These are phyloP conservation scores for Cryptomeria japonica DNA, from an alignment of 75 land plant species.

Conservation along the genomic window DNA sequence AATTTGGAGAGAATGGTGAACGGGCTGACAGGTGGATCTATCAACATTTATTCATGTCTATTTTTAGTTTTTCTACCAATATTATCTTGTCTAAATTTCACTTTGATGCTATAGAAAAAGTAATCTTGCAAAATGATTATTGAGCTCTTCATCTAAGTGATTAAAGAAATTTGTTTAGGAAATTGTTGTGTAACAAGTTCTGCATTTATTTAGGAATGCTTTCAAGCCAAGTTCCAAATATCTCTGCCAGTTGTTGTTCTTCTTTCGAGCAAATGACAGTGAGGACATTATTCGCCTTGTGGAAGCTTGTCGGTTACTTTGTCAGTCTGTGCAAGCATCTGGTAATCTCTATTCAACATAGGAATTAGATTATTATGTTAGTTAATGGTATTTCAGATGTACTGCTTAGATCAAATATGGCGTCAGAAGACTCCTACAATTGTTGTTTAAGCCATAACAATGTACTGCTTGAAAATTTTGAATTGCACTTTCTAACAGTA, in stretches of 20 bases:
- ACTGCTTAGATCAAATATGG: not conserved
- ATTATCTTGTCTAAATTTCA: not conserved
- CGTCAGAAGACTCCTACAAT: not conserved
- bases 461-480: not conserved
- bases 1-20: conserved; percentile 67
- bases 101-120: not conserved
- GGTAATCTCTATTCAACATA: conserved; percentile 25
- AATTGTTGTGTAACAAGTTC: not conserved
- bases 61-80: not conserved
- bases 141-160: not conserved
- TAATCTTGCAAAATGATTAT: not conserved
- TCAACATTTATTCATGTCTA: not conserved
- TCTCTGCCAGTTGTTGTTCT: conserved; percentile 81
- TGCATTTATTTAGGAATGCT: conserved; percentile 51
- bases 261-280: conserved; percentile 49
- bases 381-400: not conserved
- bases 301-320: conserved; percentile 65
- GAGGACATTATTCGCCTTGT: conserved; percentile 67
- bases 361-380: not conserved
- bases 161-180: not conserved
- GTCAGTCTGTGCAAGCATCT: conserved; percentile 34
- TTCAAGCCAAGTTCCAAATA: conserved; percentile 76
- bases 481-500: not conserved
- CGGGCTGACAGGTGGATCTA: conserved; percentile 55
- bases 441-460: not conserved